Percentiles rank a stretch among this genome's conserved stretches.
These are phyloP conservation scores for Magnusiomyces paraingens DNA, from an alignment of 1,139 yeast species.

Conservation along the genomic window DNA sequence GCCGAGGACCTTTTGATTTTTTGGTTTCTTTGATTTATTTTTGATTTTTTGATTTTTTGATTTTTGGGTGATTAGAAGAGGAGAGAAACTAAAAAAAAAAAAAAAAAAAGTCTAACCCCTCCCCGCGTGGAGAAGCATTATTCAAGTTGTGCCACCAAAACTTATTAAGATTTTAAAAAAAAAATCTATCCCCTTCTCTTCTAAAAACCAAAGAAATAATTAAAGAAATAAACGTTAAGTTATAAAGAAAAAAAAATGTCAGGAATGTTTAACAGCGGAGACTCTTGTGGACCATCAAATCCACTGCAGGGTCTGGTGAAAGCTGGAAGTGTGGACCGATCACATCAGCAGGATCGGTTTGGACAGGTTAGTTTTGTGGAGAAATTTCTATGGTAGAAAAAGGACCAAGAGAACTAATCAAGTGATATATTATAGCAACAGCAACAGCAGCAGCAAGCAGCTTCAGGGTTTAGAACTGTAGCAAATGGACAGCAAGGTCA, in stretches of 20 bases:
- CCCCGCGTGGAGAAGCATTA: no score
- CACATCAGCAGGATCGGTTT: slow-evolving; percentile 27
- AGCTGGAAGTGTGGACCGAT: slow-evolving; percentile 25
- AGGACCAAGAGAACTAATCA: background rate
- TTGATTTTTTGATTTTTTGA: no score
- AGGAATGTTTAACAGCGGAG: slow-evolving; percentile 4
- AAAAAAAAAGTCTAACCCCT: background rate
- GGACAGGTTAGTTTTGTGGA: slow-evolving; percentile 9
- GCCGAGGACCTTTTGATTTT: no score
- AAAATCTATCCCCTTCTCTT: no score
- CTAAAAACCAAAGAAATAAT: no score
- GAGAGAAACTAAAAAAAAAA: background rate
- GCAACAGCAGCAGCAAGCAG: no score
- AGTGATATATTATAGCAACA: no score
- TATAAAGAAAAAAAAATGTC: slow-evolving; percentile 8
- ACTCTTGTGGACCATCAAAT: slow-evolving; percentile 34
- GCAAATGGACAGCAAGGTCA: slow-evolving; percentile 5
- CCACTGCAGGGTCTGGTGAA: slow-evolving; percentile 30
- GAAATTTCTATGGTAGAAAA: slow-evolving; percentile 2
- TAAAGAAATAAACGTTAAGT: background rate
- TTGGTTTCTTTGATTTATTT: no score
- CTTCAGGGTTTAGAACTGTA: slow-evolving; percentile 5
- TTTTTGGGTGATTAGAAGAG: background rate
- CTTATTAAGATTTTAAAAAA: no score
- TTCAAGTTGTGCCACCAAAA: no score